Evolutionary conservation across 2,329 filamentous ascomycete genomes (phyloP), one percentile per base, ranked within the genome.

Genomic region (Leptographium radiaticola): DNA sequence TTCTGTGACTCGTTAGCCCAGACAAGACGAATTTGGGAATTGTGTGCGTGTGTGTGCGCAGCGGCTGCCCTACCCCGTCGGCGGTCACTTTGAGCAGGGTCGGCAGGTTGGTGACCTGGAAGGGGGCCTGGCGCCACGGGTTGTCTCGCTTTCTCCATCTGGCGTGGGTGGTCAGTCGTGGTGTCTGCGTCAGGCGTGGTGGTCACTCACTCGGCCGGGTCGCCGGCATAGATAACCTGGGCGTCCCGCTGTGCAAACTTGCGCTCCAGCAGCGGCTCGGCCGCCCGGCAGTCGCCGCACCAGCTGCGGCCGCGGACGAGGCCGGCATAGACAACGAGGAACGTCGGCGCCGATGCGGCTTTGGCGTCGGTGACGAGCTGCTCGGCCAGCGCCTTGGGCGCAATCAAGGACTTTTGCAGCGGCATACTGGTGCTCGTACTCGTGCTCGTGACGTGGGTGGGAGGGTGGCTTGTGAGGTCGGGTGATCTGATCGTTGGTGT

Each of bases 251-350:
- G 30, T 6, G 43, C 43, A 40, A 52, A 52, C 43, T 52, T 52
- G 13, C 25, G 20, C 25, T 31, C 20, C 20, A 52, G 34, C 5
- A 30, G 16, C 9, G 51, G 51, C 51, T 52, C 51, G 51, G 51
- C 51, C 9, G 36, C 34, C 40, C 43, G 42, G 51, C 51, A 52
- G 43, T 52, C 51, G 51, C 51, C 51, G 42, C 51, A 52, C 51
- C 51, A 52, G 51, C 51, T 52, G 43, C 43, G 34, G 20, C 51
- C 51, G 40, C 33, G 15, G 33, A 46, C 33, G 51, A 52, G 51
- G 15, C 51, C 43, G 20, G 51, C 51, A 34, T 52, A 52, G 15
- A 52, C 51, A 13, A 52, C 51, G 31, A 52, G 43, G 10, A 39
- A 52, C 7, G 43, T 15, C 5, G 51, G 51, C 31, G 42, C 2